These are phyloP conservation scores for Ophidiomyces ophidiicola DNA, from an alignment of 2,329 filamentous ascomycete genomes.

Conservation along the genomic window DNA sequence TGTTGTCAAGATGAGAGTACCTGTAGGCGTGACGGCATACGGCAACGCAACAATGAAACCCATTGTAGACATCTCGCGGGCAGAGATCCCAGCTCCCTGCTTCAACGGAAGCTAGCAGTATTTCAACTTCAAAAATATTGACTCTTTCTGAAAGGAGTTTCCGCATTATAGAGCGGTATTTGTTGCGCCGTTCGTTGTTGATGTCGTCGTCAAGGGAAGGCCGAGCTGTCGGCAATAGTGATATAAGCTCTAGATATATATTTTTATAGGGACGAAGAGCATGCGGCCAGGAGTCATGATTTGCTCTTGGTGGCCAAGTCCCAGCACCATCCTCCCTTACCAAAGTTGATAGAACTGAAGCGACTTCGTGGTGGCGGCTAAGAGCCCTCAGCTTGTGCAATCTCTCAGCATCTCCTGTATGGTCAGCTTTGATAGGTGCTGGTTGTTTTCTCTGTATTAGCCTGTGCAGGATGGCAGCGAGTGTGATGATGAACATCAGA, in stretches of 20 bases:
- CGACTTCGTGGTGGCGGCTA: conserved; percentile 8
- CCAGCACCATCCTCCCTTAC: conserved; percentile 18
- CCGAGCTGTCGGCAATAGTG: conserved; percentile 17
- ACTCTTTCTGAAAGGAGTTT: conserved; percentile 19
- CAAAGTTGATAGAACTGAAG: conserved; percentile 8
- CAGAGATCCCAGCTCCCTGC: not conserved
- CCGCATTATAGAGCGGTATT: conserved; percentile 17
- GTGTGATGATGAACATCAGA: too few species aligned
- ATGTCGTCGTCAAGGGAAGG: conserved; percentile 22
- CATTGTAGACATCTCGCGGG: conserved; percentile 24
- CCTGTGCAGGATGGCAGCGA: too few species aligned
- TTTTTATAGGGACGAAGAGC: conserved; percentile 23
- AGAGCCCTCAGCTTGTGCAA: not conserved
- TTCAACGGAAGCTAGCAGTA: conserved; percentile 17
- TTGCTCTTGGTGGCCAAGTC: conserved; percentile 17
- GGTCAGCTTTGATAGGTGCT: too few species aligned
- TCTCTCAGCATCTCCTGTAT: not conserved
- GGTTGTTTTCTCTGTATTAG: too few species aligned
- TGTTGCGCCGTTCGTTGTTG: conserved; percentile 15
- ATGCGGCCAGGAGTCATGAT: conserved; percentile 20
- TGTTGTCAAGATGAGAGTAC: conserved; percentile 5
- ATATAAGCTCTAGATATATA: conserved; percentile 22
- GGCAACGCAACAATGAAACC: conserved; percentile 26
- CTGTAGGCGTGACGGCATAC: conserved; percentile 25
- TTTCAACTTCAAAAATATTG: conserved; percentile 17